Base-by-base conservation (phyloP, 805 yeast species). In the Pichia thaimueangensis region DNA sequence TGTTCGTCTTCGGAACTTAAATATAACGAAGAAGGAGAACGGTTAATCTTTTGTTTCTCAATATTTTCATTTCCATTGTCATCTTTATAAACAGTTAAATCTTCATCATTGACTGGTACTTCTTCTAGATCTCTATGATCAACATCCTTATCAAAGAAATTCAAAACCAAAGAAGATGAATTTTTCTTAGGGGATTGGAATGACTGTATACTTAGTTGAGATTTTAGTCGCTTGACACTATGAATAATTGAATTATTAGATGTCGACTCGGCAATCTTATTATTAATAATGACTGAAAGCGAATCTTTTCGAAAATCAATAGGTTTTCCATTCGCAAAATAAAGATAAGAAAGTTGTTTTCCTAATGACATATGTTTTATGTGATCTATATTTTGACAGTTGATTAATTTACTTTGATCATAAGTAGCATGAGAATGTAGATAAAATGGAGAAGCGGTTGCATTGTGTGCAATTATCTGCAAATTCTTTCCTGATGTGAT, bases 241-340 rank as follows among this genome's bases (percentile, higher is more conserved):
- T 43, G 29, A 8, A 38, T 17, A 3, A 43, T 11, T 6, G 25
- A 15, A 6, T 20, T 25, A 29, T 31, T 34, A 1, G 24, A 15
- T 2, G 42, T 42, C 15, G 36, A 29, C 4, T 34, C 36, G 4
- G 46, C 46, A 23, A 38, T 25, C 20, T 33, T 28, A 9, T 40
- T 44, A 4, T 27, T 40, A 13, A 29, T 20, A n/a, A 25, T 25
- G 22, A 19, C 19, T 6, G 62, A 54, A 10, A 62, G 40, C 4
- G 58, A 49, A 20, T 42, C 37, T 22, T 47, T 50, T 5, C 56
- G 54, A 13, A 65, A 37, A 37, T 67, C 65, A 15, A 64, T 54
- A 22, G 63, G 60, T 35, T 60, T 56, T 5, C 80, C 82, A 51
- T 71, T 73, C 4, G 73, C 76, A 34, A 61, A 62, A 76, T 80